Conservation (phyloP, 352 stramenopile genomes). For the Globisporangium cystogenes region DNA sequence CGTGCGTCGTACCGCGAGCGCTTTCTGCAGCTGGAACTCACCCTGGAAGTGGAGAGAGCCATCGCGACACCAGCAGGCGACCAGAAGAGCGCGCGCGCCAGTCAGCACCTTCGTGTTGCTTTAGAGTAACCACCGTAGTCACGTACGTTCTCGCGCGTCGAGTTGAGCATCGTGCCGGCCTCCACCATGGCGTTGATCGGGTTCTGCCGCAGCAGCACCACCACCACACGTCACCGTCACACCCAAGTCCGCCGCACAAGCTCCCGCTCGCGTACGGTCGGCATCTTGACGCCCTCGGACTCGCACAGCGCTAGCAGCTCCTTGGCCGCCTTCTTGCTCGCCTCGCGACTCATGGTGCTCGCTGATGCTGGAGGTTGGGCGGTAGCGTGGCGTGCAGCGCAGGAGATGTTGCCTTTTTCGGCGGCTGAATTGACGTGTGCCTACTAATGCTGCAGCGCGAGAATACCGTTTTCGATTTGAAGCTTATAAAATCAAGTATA, state of each 20-base stretch:
- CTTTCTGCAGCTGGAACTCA: slow-evolving; percentile 69
- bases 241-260: neutral
- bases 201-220: slow-evolving; percentile 33
- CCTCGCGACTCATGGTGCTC: slow-evolving; percentile 29
- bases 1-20: slow-evolving; percentile 34
- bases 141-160: slow-evolving; percentile 68
- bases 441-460: too few relatives aligned
- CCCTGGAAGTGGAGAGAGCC: slow-evolving; percentile 20
- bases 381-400: neutral
- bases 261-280: slow-evolving; percentile 32
- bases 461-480: neutral
- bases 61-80: neutral
- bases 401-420: neutral
- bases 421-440: too few relatives aligned
- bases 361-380: neutral
- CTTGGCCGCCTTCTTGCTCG: slow-evolving; percentile 62
- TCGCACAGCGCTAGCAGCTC: slow-evolving; percentile 78
- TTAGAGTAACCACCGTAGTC: neutral
- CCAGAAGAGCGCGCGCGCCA: too few relatives aligned
- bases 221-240: too few relatives aligned
- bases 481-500: neutral
- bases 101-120: neutral
- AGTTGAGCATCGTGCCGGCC: slow-evolving; percentile 81
- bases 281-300: slow-evolving; percentile 71
- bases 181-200: slow-evolving; percentile 75